Evolutionary conservation across 1,139 yeast species (phyloP).

Genomic region (Saccharomyces pastorianus): DNA sequence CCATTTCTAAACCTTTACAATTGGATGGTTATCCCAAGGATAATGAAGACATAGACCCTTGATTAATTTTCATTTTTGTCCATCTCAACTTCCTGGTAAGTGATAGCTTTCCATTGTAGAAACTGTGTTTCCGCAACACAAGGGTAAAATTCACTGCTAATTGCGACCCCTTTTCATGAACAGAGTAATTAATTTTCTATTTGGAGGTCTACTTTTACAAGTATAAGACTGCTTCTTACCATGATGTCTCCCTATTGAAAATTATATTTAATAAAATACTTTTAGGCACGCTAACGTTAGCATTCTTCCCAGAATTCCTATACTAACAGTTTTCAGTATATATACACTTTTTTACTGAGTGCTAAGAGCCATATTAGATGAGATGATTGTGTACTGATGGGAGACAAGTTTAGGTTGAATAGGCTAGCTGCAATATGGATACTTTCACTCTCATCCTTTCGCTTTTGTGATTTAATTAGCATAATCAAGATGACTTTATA

Average conservation of each 20-base stretch:
- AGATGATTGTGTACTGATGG: background rate
- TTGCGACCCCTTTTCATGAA: background rate
- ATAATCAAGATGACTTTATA: too few relatives aligned
- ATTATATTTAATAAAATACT: background rate
- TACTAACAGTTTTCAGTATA: background rate
- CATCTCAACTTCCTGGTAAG: too few relatives aligned
- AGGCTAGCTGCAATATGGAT: background rate
- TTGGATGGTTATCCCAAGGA: background rate
- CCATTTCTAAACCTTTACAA: background rate
- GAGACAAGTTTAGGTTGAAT: background rate
- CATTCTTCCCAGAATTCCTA: background rate
- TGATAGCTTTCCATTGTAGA: background rate
- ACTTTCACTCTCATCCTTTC: background rate
- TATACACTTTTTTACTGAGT: too few relatives aligned
- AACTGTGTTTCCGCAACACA: background rate
- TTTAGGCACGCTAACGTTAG: background rate
- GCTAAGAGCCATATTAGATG: background rate
- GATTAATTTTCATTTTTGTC: background rate
- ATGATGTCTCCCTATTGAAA: background rate
- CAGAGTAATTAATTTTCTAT: background rate
- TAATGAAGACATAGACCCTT: background rate
- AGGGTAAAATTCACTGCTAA: background rate
- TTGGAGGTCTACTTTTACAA: background rate
- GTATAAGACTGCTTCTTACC: background rate
- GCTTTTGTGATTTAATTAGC: background rate